Percentiles rank a stretch among this genome's conserved stretches.
phyloP scores from a whole-genome alignment of 75 land plant species.

The Azolla pinnata region DNA sequence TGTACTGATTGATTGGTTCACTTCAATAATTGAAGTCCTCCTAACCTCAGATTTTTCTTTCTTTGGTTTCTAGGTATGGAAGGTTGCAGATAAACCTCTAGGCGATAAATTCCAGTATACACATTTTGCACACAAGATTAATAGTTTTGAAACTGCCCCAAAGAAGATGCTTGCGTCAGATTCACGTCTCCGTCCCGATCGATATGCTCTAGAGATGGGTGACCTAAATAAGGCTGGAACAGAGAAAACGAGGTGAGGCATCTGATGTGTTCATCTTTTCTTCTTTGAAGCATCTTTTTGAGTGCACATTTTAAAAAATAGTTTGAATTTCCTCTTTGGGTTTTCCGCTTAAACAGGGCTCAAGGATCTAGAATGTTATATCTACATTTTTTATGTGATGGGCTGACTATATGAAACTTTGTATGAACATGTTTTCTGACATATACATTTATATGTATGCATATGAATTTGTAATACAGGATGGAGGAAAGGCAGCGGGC shows the following conservation, averaged over 20 bases:
- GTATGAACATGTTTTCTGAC: not conserved
- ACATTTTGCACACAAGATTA: conserved; percentile 82
- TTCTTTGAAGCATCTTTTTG: too few relatives aligned
- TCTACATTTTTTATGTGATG: conserved; percentile 89
- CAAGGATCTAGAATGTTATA: too few relatives aligned
- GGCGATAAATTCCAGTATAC: conserved; percentile 87
- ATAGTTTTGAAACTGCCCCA: conserved; percentile 96
- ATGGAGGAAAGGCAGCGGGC: conserved; percentile 93
- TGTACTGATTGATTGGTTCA: too few relatives aligned
- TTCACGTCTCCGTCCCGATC: conserved; percentile 90
- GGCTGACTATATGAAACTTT: conserved; percentile 40
- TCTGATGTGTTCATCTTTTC: not conserved
- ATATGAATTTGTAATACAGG: conserved; percentile 39
- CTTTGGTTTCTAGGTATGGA: conserved; percentile 55
- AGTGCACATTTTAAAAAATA: too few relatives aligned
- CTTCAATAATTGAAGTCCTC: too few relatives aligned
- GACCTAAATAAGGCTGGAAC: conserved; percentile 82
- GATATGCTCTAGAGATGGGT: conserved; percentile 80
- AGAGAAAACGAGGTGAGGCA: conserved; percentile 80
- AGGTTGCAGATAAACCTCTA: conserved; percentile 54
- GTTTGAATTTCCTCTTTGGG: too few relatives aligned
- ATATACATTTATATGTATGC: not conserved
- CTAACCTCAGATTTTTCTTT: not conserved
- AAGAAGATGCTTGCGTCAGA: conserved; percentile 77
- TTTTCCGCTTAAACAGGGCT: not conserved